These are phyloP conservation scores for Tolypocladium sp. DNA, from an alignment of 2,329 filamentous ascomycete species.

Conservation along the genomic window DNA sequence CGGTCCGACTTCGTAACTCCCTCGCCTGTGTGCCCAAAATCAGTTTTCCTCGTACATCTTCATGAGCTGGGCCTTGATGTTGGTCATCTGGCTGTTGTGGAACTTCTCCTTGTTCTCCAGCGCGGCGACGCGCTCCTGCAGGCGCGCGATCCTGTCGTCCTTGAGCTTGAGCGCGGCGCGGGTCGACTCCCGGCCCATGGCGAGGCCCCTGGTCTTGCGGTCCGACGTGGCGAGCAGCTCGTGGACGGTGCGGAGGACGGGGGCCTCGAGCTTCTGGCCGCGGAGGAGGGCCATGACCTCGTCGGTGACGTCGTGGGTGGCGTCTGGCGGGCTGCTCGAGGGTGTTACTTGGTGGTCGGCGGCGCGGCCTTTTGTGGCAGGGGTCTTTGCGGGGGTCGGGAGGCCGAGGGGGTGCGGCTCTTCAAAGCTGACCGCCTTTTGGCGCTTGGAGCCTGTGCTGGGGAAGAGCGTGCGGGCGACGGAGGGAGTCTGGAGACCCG, in stretches of 20 bases:
- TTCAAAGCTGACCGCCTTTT: constrained; percentile 22
- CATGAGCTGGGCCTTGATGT: constrained; percentile 28
- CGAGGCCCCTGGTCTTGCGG: constrained; percentile 49
- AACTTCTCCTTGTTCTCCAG: constrained; percentile 28
- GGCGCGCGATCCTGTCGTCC: constrained; percentile 34
- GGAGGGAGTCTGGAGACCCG: constrained; percentile 22
- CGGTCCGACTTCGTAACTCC: background rate
- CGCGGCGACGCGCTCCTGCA: constrained; percentile 26
- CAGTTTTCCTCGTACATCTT: constrained; percentile 24
- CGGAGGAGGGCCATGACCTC: constrained; percentile 42
- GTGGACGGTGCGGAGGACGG: constrained; percentile 27
- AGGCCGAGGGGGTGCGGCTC: constrained; percentile 3
- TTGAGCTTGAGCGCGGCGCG: constrained; percentile 53
- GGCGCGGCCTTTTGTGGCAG: background rate
- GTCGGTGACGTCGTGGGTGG: constrained; percentile 26
- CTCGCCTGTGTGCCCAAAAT: background rate
- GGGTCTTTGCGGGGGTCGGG: constrained; percentile 8
- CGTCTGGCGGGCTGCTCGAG: constrained; percentile 8
- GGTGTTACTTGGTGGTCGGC: constrained; percentile 2
- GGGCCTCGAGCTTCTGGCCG: constrained; percentile 28
- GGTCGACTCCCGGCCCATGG: constrained; percentile 56
- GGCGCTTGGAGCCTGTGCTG: constrained; percentile 16
- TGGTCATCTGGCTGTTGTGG: constrained; percentile 23
- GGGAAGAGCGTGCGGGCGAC: constrained; percentile 27
- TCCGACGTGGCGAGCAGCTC: constrained; percentile 44